Evolutionary conservation across 257 asterid species (phyloP), one percentile per base, ranked within the genome.

Genomic region (Verbascum thapsus): DNA sequence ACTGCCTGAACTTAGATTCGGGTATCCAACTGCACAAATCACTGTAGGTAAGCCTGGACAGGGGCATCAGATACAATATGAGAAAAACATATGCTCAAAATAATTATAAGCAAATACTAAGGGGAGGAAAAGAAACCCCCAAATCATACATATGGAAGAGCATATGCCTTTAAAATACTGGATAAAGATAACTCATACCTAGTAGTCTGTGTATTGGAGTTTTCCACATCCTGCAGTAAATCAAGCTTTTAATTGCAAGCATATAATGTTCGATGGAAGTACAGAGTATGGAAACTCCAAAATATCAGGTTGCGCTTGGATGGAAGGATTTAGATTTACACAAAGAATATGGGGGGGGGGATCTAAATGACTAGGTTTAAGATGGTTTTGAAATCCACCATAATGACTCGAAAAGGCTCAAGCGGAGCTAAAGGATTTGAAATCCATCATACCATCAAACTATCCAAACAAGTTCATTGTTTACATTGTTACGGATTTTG

Each of bases 1-100:
- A 94, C 75, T 80, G 85, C 83, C 98, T 85, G 72, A 88, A 88
- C 85, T 86, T 90, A 74, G 99, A 84, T 77, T 94, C 99, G 11
- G 99, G 92, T 74, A 94, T 83, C 75, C 76, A 87, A 72, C 64
- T 74, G 84, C 98, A 94, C 74, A 94, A 80, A 79, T 90, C 99
- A 64, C 99, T 88, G 87, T 85, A 94, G 38, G 98, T 94, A 68
- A 94, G 90, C 91, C 98, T 91, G 87, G 64, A 73, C 45, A 71
- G 44, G 65, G 52, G 64, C 53, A 71, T 45, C 16, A 62, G 65
- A 58, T 50, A 71, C 64, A 75, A 74, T 69, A 32, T 68, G 58
- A 52, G 67, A 76, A 73, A 61, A 60, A 59, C 63, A 57, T 69
- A 49, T 38, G 60, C 68, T 51, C 72, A 75, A 37, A 68, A 53